A percentile compares a stretch with the other conserved stretches of the same genome.
Evolutionary conservation across 176 grass and related monocot genomes (phyloP).

Genomic region (Puccinellia tenuiflora): DNA sequence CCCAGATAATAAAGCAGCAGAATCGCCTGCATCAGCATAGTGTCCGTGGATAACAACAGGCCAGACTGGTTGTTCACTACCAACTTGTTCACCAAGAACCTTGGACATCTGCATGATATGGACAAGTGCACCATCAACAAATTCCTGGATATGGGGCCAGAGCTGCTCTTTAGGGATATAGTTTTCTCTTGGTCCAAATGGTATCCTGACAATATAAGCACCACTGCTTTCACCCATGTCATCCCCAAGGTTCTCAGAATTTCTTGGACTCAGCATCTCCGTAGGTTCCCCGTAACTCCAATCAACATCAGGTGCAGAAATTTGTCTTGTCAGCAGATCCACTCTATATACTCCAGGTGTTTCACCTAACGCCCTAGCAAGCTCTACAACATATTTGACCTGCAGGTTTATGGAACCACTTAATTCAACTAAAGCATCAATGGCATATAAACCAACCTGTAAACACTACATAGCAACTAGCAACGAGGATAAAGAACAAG

Average conservation of each 20-base stretch:
- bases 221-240: conserved; percentile 64
- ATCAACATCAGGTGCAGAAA: conserved; percentile 63
- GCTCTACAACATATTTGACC: conserved; percentile 90
- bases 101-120: conserved; percentile 74
- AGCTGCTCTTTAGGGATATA: conserved; percentile 75
- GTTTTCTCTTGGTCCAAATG: conserved; percentile 74
- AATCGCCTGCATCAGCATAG: conserved; percentile 89
- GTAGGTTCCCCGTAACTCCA: conserved; percentile 80
- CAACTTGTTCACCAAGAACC: conserved; percentile 79
- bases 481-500: neutral
- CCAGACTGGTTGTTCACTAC: conserved; percentile 58
- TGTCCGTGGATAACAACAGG: conserved; percentile 79
- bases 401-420: conserved; percentile 26
- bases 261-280: conserved; percentile 59
- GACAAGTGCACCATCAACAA: conserved; percentile 79
- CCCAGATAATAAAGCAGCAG: conserved; percentile 76
- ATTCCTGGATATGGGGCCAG: conserved; percentile 86
- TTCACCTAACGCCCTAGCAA: conserved; percentile 65
- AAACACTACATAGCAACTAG: neutral
- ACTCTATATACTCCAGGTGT: conserved; percentile 80
- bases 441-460: neutral
- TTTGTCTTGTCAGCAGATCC: conserved; percentile 66
- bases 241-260: conserved; percentile 38
- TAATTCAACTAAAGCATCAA: conserved; percentile 13
- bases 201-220: conserved; percentile 85